Conservation (phyloP, 1,284 basidiomycete species). For the Marasmius tenuissimus region DNA sequence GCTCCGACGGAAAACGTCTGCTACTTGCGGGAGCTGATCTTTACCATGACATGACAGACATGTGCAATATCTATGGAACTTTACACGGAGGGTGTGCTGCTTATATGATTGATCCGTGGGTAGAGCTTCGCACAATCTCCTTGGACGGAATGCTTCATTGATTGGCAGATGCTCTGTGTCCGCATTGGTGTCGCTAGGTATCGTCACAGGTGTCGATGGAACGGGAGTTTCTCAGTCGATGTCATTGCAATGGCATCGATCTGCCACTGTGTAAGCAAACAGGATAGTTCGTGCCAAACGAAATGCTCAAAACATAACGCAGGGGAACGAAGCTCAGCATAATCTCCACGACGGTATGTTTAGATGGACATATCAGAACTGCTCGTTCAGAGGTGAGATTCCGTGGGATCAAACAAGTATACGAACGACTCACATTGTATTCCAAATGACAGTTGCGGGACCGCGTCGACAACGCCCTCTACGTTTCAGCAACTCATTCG, state of each 20-base stretch:
- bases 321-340: conserved; percentile 45
- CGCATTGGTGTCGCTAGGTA: conserved; percentile 40
- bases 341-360: conserved; percentile 39
- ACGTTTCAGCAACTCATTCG: conserved; percentile 45
- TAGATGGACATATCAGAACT: conserved; percentile 40
- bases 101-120: conserved; percentile 44
- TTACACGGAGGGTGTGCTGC: conserved; percentile 45
- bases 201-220: conserved; percentile 34
- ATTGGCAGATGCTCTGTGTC: conserved; percentile 42
- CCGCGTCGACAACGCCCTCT: conserved; percentile 31
- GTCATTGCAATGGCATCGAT: conserved; percentile 47
- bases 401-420: background rate
- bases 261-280: conserved; percentile 34
- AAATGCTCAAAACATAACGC: background rate
- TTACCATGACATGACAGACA: conserved; percentile 28
- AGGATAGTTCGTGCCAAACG: background rate
- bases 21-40: background rate
- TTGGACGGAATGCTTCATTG: conserved; percentile 1
- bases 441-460: conserved; percentile 26
- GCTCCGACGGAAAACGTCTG: background rate
- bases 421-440: background rate
- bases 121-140: background rate
- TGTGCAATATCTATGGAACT: conserved; percentile 41
- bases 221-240: conserved; percentile 53
- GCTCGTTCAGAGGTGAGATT: conserved; percentile 43